A percentile compares a stretch with the other conserved stretches of the same genome.
phyloP scores from a whole-genome alignment of 257 asterid genomes.

The Agastache rugosa region DNA sequence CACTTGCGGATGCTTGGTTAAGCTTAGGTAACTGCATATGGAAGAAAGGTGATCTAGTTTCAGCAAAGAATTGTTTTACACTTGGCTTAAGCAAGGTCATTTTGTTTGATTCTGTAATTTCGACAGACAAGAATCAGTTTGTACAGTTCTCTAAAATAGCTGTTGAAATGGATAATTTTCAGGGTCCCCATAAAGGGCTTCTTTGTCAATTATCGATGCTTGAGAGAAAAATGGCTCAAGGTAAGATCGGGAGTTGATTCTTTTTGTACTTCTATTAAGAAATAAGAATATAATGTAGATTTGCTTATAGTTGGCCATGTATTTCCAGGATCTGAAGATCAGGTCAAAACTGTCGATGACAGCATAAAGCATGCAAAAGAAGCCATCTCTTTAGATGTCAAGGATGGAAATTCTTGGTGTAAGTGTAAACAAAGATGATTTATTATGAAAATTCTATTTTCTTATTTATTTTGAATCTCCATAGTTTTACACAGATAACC shows the following conservation, averaged over 20 bases:
- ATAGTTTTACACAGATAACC: conserved; percentile 62
- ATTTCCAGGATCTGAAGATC: conserved; percentile 76
- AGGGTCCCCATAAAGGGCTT: conserved; percentile 84
- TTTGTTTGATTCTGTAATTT: conserved; percentile 34
- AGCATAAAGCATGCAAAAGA: conserved; percentile 90
- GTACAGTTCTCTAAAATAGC: conserved; percentile 10
- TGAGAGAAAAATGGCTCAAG: conserved; percentile 91
- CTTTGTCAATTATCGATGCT: conserved; percentile 97
- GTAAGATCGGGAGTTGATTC: conserved; percentile 45
- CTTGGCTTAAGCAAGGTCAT: conserved; percentile 88
- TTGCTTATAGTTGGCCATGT: conserved; percentile 32
- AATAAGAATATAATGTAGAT: conserved; percentile 5
- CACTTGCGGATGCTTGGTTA: conserved; percentile 88
- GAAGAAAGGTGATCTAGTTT: conserved; percentile 88
- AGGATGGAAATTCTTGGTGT: conserved; percentile 98
- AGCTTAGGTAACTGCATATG: conserved; percentile 94
- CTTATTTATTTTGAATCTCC: neutral
- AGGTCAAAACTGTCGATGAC: conserved; percentile 75
- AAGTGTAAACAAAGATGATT: conserved; percentile 37
- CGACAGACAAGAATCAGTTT: conserved; percentile 19
- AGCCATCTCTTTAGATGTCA: conserved; percentile 85
- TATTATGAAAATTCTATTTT: neutral
- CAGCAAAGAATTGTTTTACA: conserved; percentile 83
- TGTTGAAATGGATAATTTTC: conserved; percentile 30
- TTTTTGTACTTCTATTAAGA: neutral